phyloP scores from a whole-genome alignment of 768 basidiomycete species.

The Panaeolus cyanescens region DNA sequence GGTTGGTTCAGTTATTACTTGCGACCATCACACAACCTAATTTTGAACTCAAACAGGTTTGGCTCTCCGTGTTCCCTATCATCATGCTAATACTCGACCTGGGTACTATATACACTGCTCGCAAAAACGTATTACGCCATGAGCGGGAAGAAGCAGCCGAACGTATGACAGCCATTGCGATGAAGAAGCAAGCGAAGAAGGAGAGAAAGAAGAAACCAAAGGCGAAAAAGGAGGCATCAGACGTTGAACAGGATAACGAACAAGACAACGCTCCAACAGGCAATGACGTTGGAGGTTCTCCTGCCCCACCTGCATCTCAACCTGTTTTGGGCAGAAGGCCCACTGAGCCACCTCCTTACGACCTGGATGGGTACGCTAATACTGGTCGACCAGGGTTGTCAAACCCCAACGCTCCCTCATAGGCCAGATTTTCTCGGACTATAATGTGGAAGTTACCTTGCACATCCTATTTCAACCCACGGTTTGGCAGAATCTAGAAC shows the following conservation, averaged over 20 bases:
- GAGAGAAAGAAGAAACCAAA: not conserved
- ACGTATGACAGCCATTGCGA: not conserved
- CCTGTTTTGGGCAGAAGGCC: not conserved
- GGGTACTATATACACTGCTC: constrained; percentile 11
- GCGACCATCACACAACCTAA: not conserved
- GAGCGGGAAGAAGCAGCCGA: not conserved
- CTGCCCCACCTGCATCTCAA: not conserved
- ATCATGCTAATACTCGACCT: constrained; percentile 12
- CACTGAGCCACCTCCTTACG: not conserved
- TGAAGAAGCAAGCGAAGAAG: not conserved
- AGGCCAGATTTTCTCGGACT: not conserved
- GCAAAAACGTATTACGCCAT: not conserved
- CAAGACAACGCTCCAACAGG: no score
- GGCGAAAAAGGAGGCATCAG: not conserved
- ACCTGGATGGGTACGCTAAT: not conserved
- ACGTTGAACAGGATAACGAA: not conserved
- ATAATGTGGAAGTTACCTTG: not conserved
- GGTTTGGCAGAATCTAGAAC: not conserved
- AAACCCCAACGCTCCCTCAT: not conserved
- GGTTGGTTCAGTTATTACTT: constrained; percentile 5
- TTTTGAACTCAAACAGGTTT: constrained; percentile 8
- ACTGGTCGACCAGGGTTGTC: not conserved
- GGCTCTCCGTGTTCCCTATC: constrained; percentile 12
- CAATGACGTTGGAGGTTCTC: no score
- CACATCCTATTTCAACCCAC: not conserved